These are phyloP conservation scores for Exophiala sp. DNA, from an alignment of 2,329 filamentous ascomycete genomes.

Conservation along the genomic window DNA sequence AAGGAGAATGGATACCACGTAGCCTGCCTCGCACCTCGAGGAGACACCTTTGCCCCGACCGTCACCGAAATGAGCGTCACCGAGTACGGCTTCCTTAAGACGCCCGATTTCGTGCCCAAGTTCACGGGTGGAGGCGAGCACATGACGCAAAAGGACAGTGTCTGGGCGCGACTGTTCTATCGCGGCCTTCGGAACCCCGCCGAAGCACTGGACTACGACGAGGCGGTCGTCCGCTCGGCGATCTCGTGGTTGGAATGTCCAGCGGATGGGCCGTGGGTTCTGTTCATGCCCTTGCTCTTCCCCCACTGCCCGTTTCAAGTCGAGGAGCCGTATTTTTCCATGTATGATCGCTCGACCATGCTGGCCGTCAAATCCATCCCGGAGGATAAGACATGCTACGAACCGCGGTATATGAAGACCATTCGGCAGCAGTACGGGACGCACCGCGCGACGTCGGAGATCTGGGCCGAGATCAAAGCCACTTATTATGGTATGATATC, in stretches of 20 bases:
- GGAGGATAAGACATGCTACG: constrained; percentile 40
- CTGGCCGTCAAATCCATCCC: constrained; percentile 24
- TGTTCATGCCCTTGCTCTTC: constrained; percentile 29
- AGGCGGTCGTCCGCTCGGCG: constrained; percentile 41
- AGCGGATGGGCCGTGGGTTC: constrained; percentile 31
- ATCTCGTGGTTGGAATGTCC: constrained; percentile 45
- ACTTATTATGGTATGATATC: constrained; percentile 50
- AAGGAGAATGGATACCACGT: constrained; percentile 48
- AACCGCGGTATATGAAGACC: constrained; percentile 42
- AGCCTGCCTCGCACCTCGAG: constrained; percentile 37
- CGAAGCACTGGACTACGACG: constrained; percentile 45
- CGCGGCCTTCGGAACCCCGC: constrained; percentile 38
- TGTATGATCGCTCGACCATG: constrained; percentile 39
- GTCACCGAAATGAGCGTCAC: constrained; percentile 45
- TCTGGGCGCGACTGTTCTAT: constrained; percentile 32
- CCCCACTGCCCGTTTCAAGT: constrained; percentile 49
- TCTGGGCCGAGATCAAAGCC: constrained; percentile 45
- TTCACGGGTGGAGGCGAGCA: neutral
- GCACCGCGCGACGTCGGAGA: constrained; percentile 38
- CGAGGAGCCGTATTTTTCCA: constrained; percentile 49
- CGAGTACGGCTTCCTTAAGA: constrained; percentile 46
- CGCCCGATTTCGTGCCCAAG: constrained; percentile 4
- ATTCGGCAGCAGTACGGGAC: constrained; percentile 40
- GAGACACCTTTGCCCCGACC: constrained; percentile 42
- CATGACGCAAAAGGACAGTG: neutral